Evolutionary conservation across 169 alveolate genomes (phyloP), one percentile per base, ranked within the genome.

Genomic region (Eimeria necatrix): DNA sequence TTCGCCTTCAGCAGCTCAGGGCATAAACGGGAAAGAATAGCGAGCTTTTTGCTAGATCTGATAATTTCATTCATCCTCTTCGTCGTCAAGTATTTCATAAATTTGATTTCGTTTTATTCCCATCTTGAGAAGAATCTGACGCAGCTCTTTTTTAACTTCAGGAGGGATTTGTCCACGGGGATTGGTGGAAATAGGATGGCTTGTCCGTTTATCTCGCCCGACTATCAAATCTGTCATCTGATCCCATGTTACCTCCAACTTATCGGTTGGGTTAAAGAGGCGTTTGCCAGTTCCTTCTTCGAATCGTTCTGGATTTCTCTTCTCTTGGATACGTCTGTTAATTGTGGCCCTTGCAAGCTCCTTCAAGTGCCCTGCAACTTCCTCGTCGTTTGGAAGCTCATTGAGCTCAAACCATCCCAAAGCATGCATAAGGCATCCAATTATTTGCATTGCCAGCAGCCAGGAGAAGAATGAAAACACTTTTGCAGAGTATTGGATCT

Each of bases 331-430:
- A 22, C 92, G 92, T 48, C 92, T 18, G 92, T 84, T 84, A 41
- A 84, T 84, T 24, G 92, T 84, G 61, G 92, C 92, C 16, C 92
- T 76, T 26, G 92, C 92, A n/a, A 84, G 80, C 53, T 84, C 92
- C 5, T 56, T 84, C 80, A 84, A 84, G 60, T 84, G 92, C 80
- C 81, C 92, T n/a, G 92, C 80, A 12, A 84, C 92, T 60, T 84
- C 92, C 70, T 84, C 92, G 59, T 84, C 92, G 41, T 56, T 84
- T 60, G 92, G 92, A 24, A 84, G 92, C 92, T 84, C 92, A 84
- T 84, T 84, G 52, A 84, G 80, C 59, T 49, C 80, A 60, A 84
- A 84, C 92, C 92, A 84, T 16, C 92, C 92, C 32, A 84, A 60
- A 1, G 92, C 92, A 18, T 84, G 92, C 92, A 84, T 84, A 32